Conservation (phyloP, 2,329 filamentous ascomycete genomes). For the Phyllosticta paracitricarpa region DNA sequence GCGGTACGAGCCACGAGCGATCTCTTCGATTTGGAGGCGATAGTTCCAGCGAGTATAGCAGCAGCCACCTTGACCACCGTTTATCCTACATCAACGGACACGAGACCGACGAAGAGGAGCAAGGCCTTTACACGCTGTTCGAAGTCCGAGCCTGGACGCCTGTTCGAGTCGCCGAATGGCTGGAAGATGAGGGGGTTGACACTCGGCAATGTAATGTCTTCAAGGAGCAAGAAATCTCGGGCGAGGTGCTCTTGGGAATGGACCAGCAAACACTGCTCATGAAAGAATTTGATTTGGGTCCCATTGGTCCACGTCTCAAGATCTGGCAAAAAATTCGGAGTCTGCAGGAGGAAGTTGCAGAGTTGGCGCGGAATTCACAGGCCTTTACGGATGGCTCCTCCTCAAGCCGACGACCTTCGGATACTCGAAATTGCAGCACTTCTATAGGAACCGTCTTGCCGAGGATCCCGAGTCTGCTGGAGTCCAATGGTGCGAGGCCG, state of each 20-base stretch:
- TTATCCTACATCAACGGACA: conserved; percentile 88
- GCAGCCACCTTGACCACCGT: conserved; percentile 63
- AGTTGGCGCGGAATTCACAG: conserved; percentile 2
- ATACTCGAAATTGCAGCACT: conserved; percentile 16
- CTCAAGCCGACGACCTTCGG: neutral
- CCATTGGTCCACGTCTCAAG: conserved; percentile 78
- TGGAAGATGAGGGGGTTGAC: conserved; percentile 78
- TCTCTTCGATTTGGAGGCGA: conserved; percentile 45
- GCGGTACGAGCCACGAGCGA: conserved; percentile 43
- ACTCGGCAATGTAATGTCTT: conserved; percentile 89
- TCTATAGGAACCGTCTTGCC: conserved; percentile 32
- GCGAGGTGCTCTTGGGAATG: conserved; percentile 88
- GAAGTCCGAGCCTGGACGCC: conserved; percentile 76
- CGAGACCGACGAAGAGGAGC: conserved; percentile 90
- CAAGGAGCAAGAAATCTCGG: conserved; percentile 87
- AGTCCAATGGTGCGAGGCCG: conserved; percentile 21
- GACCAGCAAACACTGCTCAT: conserved; percentile 91
- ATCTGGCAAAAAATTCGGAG: conserved; percentile 96
- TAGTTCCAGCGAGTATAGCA: conserved; percentile 74
- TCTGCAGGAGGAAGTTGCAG: conserved; percentile 72
- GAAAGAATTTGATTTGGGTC: conserved; percentile 88
- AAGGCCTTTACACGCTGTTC: conserved; percentile 53
- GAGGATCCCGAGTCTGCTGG: conserved; percentile 27
- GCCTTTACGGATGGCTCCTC: neutral
- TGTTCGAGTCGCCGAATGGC: conserved; percentile 75